Evolutionary conservation across 2,329 filamentous ascomycete genomes (phyloP), one percentile per base, ranked within the genome.

Genomic region (Pseudopithomyces chartarum): DNA sequence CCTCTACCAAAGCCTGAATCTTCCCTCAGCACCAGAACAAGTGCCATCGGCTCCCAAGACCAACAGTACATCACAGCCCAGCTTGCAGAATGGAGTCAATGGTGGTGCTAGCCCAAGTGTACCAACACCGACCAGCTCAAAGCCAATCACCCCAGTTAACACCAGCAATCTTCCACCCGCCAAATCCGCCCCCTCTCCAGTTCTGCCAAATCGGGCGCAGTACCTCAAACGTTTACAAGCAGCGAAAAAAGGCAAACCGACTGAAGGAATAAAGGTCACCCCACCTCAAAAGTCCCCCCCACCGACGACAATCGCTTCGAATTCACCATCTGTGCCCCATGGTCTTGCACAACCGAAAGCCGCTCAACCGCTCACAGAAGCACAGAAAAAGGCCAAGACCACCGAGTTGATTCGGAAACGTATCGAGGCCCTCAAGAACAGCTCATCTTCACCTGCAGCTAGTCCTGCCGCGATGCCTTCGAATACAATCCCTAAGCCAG

Each of bases 331-430:
- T 29, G 57, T 63, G 4, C 60, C 61, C 13, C 64, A 68, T 20
- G 50, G 59, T 39, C 46, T 46, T 7, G 52, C n/a, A 63, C 62
- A n/a, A 55, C 60, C 15, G 48, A 57, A 19, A 45, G 54, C 6
- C 59, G 61, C 34, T 58, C 59, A 58, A 54, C 67, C 46, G 13
- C 57, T 63, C 12, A 68, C 66, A 2, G 69, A 72, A 5, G 79
- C 78, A 40, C 74, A 77, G 66, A 85, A 79, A 66, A 85, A 79
- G 62, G 79, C 80, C 32, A 85, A 88, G 68, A 85, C 92, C 62
- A 96, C 90, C 58, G 90, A 91, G 56, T 78, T 92, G 32, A 82
- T 93, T 45, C 87, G 91, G 61, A 85, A 91, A 69, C 92, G 91
- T 63, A 88, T 96, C 69, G 90, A 92, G 57, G 89, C 89, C n/a